Conservation (phyloP, 257 asterid species). For the Solanum sejunctum region DNA sequence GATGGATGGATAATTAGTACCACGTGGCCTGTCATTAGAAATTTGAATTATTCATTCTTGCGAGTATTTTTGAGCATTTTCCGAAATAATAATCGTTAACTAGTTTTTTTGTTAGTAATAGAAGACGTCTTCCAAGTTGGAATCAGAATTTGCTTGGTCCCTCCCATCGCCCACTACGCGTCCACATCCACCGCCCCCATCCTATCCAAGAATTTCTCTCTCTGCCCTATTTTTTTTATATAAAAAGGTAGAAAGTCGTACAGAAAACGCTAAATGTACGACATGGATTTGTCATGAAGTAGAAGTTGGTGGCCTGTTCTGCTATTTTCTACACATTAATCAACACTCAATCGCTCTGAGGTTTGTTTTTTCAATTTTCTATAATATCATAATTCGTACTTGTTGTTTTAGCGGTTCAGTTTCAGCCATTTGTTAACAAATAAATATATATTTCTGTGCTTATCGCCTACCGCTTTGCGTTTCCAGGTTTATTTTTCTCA, state of each 20-base stretch:
- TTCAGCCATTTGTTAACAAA: background rate
- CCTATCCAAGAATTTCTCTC: background rate
- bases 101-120: too few species aligned
- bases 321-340: background rate
- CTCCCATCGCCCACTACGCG: background rate
- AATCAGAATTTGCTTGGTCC: background rate
- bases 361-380: background rate
- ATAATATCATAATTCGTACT: background rate
- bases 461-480: background rate
- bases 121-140: background rate
- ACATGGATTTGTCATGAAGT: conserved; percentile 2
- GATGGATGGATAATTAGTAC: too few species aligned
- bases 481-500: background rate
- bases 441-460: background rate
- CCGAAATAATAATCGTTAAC: too few species aligned
- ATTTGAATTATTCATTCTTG: too few species aligned
- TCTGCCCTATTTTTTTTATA: background rate
- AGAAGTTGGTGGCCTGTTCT: conserved; percentile 3
- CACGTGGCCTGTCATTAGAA: too few species aligned
- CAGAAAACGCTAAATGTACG: background rate
- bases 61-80: too few species aligned
- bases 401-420: background rate
- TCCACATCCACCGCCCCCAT: background rate
- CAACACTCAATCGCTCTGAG: background rate
- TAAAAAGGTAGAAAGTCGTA: background rate